A percentile compares a stretch with the other conserved stretches of the same genome.
These are phyloP conservation scores for Saccharomyces hybrid DNA, from an alignment of 1,139 yeast species.

Conservation along the genomic window DNA sequence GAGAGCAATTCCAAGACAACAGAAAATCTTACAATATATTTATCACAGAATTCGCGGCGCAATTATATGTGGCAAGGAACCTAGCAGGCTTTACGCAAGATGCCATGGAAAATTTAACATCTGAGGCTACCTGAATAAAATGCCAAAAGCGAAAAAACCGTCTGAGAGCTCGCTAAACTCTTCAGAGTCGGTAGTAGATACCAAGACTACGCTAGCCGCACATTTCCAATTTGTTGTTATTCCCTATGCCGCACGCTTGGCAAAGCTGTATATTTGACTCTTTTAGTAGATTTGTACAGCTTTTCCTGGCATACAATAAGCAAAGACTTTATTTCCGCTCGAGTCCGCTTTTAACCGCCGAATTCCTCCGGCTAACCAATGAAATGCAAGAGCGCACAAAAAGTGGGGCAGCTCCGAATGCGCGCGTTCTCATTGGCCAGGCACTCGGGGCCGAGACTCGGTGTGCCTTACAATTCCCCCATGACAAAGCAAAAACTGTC, in stretches of 20 bases:
- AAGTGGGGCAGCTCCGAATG: neutral
- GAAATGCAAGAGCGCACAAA: conserved; percentile 1
- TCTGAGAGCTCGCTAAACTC: neutral
- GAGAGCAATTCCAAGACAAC: neutral
- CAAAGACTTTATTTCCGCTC: neutral
- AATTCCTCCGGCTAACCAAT: neutral
- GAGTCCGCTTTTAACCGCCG: neutral
- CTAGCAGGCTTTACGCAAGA: neutral
- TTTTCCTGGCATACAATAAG: neutral
- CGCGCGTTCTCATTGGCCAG: neutral
- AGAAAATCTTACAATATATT: too few relatives aligned
- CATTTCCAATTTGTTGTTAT: neutral
- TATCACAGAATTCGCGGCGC: neutral
- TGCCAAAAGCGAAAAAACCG: neutral
- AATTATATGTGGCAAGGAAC: neutral
- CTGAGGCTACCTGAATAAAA: neutral
- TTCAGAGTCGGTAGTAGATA: neutral
- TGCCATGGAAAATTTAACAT: neutral
- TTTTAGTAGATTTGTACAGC: neutral
- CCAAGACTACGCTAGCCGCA: neutral
- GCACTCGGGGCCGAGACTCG: conserved; percentile 1
- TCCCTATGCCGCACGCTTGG: neutral
- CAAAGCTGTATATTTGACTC: neutral
- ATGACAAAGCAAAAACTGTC: neutral
- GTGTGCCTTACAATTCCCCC: neutral